phyloP scores from a whole-genome alignment of 2,329 filamentous ascomycete species.

The Rhynchosporium agropyri region DNA sequence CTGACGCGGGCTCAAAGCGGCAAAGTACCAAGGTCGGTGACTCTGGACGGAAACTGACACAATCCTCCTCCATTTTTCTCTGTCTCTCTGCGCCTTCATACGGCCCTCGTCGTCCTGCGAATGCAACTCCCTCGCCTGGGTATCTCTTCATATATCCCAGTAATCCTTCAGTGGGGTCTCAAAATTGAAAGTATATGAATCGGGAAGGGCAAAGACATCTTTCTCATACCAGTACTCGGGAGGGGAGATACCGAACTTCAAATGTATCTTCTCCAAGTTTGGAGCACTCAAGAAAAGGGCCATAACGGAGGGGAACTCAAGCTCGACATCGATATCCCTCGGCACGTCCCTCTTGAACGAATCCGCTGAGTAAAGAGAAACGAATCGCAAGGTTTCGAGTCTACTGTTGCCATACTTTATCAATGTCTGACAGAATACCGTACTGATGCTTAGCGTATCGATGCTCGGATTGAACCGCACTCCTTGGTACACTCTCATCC shows the following conservation, averaged over 20 bases:
- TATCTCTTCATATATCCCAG: conserved; percentile 11
- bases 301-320: neutral
- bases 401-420: neutral
- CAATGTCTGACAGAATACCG: neutral
- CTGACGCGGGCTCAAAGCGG: too few relatives aligned
- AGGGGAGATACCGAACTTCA: neutral
- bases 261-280: neutral
- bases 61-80: conserved; percentile 5
- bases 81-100: neutral
- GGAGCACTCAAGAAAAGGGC: conserved; percentile 5
- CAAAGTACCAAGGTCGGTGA: neutral
- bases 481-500: neutral
- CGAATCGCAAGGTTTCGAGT: neutral
- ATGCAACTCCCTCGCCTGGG: neutral
- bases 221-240: neutral
- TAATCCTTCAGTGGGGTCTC: neutral
- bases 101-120: neutral
- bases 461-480: conserved; percentile 11
- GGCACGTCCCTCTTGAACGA: neutral
- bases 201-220: neutral
- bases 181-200: neutral
- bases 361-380: neutral
- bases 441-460: conserved; percentile 1
- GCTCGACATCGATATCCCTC: neutral
- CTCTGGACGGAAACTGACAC: neutral